Evolutionary conservation across 202 grass and related monocot genomes (phyloP).

Genomic region (Schoenoplectus tabernaemontani): DNA sequence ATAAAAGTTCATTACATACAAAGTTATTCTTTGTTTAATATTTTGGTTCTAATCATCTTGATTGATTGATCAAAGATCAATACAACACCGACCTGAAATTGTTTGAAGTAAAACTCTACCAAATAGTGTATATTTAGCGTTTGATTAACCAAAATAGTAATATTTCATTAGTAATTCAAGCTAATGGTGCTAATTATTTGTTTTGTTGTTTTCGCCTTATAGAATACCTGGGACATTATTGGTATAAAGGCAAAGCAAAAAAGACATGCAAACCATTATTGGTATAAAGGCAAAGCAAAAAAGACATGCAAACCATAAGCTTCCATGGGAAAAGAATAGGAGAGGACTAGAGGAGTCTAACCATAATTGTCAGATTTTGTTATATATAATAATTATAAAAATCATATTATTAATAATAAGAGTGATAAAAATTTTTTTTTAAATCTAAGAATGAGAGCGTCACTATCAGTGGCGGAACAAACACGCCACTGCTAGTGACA

Average conservation of each 20-base stretch:
- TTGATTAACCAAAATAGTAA: neutral
- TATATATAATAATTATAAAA: too few relatives aligned
- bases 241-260: conserved; percentile 19
- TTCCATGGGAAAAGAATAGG: conserved; percentile 26
- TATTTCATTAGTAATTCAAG: neutral
- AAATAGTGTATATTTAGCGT: neutral
- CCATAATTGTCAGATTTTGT: too few relatives aligned
- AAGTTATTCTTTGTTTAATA: neutral
- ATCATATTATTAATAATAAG: too few relatives aligned
- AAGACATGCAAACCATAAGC: conserved; percentile 28
- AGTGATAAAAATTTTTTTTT: too few relatives aligned
- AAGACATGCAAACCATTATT: conserved; percentile 21
- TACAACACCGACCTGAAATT: neutral
- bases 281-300: conserved; percentile 19
- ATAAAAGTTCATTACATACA: neutral
- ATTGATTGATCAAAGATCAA: neutral
- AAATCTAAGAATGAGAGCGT: too few relatives aligned
- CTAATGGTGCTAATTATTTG: neutral
- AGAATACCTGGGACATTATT: conserved; percentile 3
- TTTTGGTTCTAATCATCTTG: neutral
- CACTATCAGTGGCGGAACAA: too few relatives aligned
- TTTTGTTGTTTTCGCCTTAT: neutral
- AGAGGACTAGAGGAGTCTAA: neutral
- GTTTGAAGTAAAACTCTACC: neutral
- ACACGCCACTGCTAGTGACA: too few relatives aligned